These are phyloP conservation scores for Epichloe amarillans DNA, from an alignment of 2,329 filamentous ascomycete genomes.

Conservation along the genomic window DNA sequence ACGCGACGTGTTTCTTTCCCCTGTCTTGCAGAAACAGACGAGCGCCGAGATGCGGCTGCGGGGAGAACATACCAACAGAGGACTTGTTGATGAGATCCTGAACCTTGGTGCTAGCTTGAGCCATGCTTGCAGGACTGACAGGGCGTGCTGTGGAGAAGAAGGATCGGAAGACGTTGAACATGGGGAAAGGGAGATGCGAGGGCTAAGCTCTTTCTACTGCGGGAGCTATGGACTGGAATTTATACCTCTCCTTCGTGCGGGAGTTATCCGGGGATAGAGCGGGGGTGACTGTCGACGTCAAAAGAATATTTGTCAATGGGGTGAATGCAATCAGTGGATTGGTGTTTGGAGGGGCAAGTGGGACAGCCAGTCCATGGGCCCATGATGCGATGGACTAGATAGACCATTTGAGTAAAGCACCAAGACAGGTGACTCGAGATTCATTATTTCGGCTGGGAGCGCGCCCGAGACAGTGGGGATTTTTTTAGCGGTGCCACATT, in stretches of 20 bases:
- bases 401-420: too few species aligned
- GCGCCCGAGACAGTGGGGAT: too few species aligned
- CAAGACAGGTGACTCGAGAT: background rate
- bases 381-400: constrained; percentile 1
- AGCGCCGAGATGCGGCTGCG: background rate
- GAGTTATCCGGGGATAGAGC: background rate
- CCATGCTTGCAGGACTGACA: constrained; percentile 54
- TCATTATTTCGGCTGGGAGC: too few species aligned
- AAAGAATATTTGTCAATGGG: background rate
- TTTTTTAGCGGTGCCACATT: too few species aligned
- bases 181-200: constrained; percentile 14
- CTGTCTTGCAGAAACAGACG: background rate
- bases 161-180: constrained; percentile 53
- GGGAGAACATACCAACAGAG: constrained; percentile 51
- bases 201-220: too few species aligned
- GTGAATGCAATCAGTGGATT: background rate
- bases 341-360: constrained; percentile 1
- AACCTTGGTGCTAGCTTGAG: constrained; percentile 70
- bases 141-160: constrained; percentile 47
- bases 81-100: constrained; percentile 82
- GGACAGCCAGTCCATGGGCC: background rate
- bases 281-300: background rate
- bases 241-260: background rate
- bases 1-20: too few species aligned
- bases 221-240: background rate